Conservation (phyloP, 768 basidiomycete genomes). For the Leucosporidium yakuticum region DNA sequence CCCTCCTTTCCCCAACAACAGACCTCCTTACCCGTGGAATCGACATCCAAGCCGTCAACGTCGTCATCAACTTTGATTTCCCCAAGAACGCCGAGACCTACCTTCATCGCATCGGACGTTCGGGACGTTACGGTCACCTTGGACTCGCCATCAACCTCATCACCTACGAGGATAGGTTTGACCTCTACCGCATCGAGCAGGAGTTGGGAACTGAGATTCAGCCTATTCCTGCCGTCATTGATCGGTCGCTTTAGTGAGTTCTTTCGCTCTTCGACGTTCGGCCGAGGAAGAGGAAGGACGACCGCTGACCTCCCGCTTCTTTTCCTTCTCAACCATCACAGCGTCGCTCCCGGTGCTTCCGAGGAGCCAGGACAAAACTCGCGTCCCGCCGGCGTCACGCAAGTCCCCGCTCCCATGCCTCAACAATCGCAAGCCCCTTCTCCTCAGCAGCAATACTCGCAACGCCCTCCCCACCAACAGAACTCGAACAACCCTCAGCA, state of each 20-base stretch:
- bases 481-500: too few relatives aligned
- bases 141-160: conserved; percentile 96
- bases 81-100: conserved; percentile 99
- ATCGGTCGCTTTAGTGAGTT: conserved; percentile 52
- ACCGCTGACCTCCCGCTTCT: conserved; percentile 12
- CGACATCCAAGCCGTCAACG: conserved; percentile 99
- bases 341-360: conserved; percentile 4
- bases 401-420: conserved; percentile 3
- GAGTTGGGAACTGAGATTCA: conserved; percentile 97
- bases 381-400: conserved; percentile 17
- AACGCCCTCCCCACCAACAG: conserved; percentile 21
- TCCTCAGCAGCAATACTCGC: conserved; percentile 24
- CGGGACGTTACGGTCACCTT: conserved; percentile 92
- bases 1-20: not conserved
- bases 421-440: not conserved
- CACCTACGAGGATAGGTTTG: conserved; percentile 96
- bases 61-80: conserved; percentile 99
- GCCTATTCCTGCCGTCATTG: conserved; percentile 85
- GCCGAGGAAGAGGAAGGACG: conserved; percentile 24
- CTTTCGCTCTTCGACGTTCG: conserved; percentile 65
- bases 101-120: conserved; percentile 91
- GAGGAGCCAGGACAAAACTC: conserved; percentile 12
- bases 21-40: conserved; percentile 98
- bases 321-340: not conserved
- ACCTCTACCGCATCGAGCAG: conserved; percentile 95